These are phyloP conservation scores for Tetrapisispora pingtungensis DNA, from an alignment of 805 yeast species.

Conservation along the genomic window DNA sequence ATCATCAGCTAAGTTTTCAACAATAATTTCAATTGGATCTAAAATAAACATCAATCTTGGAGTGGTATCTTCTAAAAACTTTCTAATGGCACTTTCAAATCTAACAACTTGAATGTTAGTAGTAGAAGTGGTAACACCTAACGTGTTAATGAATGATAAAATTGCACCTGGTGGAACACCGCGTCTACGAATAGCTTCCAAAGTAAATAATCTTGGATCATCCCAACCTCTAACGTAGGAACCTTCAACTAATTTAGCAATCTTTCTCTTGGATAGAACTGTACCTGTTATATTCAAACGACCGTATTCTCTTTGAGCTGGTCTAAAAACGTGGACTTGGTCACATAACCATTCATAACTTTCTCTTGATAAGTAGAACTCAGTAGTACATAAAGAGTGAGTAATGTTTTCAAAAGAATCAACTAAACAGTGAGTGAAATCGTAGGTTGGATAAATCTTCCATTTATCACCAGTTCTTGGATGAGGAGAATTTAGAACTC, in stretches of 20 bases:
- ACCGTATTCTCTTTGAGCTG: constrained; percentile 98
- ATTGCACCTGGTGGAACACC: constrained; percentile 99
- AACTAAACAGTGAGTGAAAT: constrained; percentile 97
- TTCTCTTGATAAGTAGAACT: constrained; percentile 83
- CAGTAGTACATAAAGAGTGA: constrained; percentile 94
- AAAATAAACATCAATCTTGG: constrained; percentile 92
- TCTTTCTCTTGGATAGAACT: constrained; percentile 88
- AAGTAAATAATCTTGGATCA: constrained; percentile 85
- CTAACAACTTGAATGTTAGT: constrained; percentile 84
- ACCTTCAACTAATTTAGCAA: constrained; percentile 81
- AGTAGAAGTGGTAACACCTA: constrained; percentile 92
- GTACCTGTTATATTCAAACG: constrained; percentile 92
- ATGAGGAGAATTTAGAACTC: constrained; percentile 86
- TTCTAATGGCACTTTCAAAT: constrained; percentile 82
- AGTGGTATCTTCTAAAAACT: constrained; percentile 77
- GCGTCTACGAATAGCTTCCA: constrained; percentile 90
- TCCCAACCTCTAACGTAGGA: constrained; percentile 90
- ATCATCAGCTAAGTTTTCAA: constrained; percentile 74
- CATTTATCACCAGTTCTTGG: constrained; percentile 95
- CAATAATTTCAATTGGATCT: constrained; percentile 73
- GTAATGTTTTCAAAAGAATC: constrained; percentile 95
- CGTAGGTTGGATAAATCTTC: constrained; percentile 98
- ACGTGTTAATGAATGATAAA: constrained; percentile 80
- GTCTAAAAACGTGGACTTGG: constrained; percentile 87
- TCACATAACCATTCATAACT: constrained; percentile 98